Evolutionary conservation across 73 alveolate genomes (phyloP).

Genomic region (Blepharisma stoltei): DNA sequence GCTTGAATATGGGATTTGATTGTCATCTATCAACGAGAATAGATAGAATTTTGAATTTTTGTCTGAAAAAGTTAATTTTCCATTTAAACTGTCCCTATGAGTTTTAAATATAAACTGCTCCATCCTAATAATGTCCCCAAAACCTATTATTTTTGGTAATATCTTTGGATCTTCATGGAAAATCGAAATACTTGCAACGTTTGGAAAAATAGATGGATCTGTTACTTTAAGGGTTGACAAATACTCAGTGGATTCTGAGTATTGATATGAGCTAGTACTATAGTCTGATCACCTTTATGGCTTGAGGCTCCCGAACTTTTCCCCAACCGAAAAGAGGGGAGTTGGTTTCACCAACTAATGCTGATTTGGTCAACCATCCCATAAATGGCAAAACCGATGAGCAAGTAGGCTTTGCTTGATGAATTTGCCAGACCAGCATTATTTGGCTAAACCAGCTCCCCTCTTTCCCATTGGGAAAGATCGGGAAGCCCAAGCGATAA

Average conservation of each 20-base stretch:
- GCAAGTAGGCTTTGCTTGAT: no score
- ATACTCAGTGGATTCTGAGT: background rate
- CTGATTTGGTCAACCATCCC: no score
- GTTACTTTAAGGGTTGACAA: constrained; percentile 3
- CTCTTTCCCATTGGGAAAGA: no score
- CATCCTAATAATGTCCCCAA: background rate
- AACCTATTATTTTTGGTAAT: background rate
- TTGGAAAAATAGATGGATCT: constrained; percentile 17
- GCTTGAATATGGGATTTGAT: background rate
- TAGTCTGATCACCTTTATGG: no score
- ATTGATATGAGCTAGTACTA: background rate
- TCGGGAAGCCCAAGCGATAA: no score
- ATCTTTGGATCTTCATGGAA: constrained; percentile 2
- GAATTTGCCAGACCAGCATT: no score
- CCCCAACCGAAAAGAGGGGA: no score
- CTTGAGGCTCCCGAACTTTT: no score
- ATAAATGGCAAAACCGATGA: no score
- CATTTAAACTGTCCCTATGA: background rate
- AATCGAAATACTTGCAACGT: background rate
- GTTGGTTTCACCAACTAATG: no score
- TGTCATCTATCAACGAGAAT: background rate
- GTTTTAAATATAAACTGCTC: background rate
- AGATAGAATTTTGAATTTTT: background rate
- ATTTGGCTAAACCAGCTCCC: no score
- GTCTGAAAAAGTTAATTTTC: background rate